Percentiles rank a stretch among this genome's conserved stretches.
Conservation (phyloP, 2,329 filamentous ascomycete species). For the Xylaria sp. region DNA sequence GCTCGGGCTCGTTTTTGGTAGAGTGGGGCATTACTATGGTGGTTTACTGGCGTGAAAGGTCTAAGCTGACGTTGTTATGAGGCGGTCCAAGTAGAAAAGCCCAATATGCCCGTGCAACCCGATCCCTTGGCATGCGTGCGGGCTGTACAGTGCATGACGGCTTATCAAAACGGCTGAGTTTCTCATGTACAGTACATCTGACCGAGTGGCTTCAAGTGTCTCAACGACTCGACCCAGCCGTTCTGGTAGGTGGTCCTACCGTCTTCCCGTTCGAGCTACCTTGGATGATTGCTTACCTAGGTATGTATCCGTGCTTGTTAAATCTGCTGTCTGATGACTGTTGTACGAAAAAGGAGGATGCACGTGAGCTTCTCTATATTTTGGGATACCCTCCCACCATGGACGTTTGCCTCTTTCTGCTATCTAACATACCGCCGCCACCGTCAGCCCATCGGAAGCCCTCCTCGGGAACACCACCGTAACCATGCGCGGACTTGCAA, state of each 20-base stretch:
- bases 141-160: conserved; percentile 1
- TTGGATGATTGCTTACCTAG: conserved; percentile 1
- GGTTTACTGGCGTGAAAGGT: background rate
- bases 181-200: background rate
- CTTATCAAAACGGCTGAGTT: no score
- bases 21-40: background rate
- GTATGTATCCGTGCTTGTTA: no score
- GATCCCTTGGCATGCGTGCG: background rate
- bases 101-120: no score
- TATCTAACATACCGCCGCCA: no score
- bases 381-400: background rate
- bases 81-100: no score
- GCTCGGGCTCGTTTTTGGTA: background rate
- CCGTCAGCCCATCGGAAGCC: no score
- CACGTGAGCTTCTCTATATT: background rate
- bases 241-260: background rate
- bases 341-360: background rate
- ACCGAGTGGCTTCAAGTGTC: background rate
- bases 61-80: no score
- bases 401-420: no score
- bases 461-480: no score
- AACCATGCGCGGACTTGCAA: no score
- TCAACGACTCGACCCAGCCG: background rate
- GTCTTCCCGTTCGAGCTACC: conserved; percentile 8
- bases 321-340: background rate